These are phyloP conservation scores for Luffa aegyptiaca DNA, from an alignment of 306 rosid genomes.

Conservation along the genomic window DNA sequence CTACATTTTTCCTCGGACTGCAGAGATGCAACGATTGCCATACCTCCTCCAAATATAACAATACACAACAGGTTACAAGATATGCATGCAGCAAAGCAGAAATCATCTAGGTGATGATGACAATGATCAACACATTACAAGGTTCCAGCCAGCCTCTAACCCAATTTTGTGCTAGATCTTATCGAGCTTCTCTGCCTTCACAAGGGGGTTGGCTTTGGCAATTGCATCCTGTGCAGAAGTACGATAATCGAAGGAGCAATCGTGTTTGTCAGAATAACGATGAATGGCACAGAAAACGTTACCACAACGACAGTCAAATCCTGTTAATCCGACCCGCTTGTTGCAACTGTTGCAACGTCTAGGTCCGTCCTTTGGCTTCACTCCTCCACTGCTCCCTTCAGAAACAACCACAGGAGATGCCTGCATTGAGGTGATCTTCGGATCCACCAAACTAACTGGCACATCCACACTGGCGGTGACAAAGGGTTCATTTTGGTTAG, in stretches of 20 bases:
- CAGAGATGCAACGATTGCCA: constrained; percentile 43
- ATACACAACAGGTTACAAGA: constrained; percentile 36
- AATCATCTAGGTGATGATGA: constrained; percentile 35
- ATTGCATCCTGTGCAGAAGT: constrained; percentile 72
- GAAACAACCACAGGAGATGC: constrained; percentile 29
- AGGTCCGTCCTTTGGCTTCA: constrained; percentile 62
- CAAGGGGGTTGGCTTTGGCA: constrained; percentile 80
- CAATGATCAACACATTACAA: constrained; percentile 27
- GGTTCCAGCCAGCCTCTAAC: constrained; percentile 9
- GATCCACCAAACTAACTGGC: constrained; percentile 29
- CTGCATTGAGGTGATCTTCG: constrained; percentile 30
- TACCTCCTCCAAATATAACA: constrained; percentile 44
- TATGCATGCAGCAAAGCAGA: constrained; percentile 40
- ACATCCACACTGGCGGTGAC: constrained; percentile 29
- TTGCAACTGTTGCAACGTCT: constrained; percentile 75
- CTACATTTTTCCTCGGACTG: constrained; percentile 39
- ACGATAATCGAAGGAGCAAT: constrained; percentile 67
- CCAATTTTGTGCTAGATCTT: constrained; percentile 34
- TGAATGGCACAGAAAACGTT: constrained; percentile 58
- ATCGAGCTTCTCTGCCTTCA: constrained; percentile 87
- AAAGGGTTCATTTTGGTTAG: constrained; percentile 31
- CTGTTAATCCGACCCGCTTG: constrained; percentile 79
- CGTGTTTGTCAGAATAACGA: constrained; percentile 82
- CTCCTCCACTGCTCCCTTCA: constrained; percentile 27
- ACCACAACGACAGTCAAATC: constrained; percentile 81